Evolutionary conservation across 257 asterid species (phyloP).

Genomic region (Solanum tarapatanum): DNA sequence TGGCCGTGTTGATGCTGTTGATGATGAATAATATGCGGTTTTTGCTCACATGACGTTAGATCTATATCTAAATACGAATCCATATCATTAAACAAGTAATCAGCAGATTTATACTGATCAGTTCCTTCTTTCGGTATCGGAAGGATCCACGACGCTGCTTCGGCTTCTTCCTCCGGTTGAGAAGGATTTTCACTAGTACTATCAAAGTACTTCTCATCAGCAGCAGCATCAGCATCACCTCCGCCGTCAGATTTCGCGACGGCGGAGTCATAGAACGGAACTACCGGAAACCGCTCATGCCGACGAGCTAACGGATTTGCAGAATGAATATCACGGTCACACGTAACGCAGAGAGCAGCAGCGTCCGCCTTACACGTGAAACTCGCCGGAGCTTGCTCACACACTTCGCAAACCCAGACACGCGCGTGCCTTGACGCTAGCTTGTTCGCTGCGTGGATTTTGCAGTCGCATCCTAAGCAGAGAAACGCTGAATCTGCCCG

Average conservation of each 20-base stretch:
- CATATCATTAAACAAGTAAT: constrained; percentile 41
- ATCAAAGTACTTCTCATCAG: neutral
- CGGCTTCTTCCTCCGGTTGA: constrained; percentile 17
- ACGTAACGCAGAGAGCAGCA: constrained; percentile 44
- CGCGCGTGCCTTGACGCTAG: constrained; percentile 15
- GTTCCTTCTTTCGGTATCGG: constrained; percentile 24
- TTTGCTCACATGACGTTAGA: constrained; percentile 29
- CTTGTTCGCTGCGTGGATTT: constrained; percentile 9
- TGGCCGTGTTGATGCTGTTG: neutral
- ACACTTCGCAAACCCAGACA: constrained; percentile 43
- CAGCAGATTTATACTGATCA: constrained; percentile 35
- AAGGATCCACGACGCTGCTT: constrained; percentile 27
- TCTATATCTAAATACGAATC: constrained; percentile 62
- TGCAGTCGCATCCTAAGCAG: constrained; percentile 5
- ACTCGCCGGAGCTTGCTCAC: constrained; percentile 50
- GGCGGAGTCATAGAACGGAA: constrained; percentile 4
- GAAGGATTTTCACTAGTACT: neutral
- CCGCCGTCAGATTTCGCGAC: neutral
- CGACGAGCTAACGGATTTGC: constrained; percentile 59
- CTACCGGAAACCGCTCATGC: constrained; percentile 42
- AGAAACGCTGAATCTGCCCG: constrained; percentile 11
- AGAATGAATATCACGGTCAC: constrained; percentile 55
- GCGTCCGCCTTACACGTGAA: constrained; percentile 59
- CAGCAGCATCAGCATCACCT: neutral
- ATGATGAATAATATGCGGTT: constrained; percentile 11